Percentiles rank a stretch among this genome's conserved stretches.
These are phyloP conservation scores for Platanus orientalis DNA, from an alignment of 164 flowering plant genomes.

Conservation along the genomic window DNA sequence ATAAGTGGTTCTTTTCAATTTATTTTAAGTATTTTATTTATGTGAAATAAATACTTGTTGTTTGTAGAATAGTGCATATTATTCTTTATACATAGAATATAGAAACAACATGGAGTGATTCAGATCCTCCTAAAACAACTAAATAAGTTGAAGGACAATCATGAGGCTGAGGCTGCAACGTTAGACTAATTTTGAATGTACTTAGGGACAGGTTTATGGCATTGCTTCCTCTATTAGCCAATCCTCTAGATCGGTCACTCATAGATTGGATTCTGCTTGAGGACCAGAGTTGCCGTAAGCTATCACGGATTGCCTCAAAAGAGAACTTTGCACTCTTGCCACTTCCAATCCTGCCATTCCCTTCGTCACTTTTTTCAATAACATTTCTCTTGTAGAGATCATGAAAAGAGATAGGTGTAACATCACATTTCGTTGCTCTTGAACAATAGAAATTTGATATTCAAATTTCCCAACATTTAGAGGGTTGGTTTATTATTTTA, in stretches of 20 bases:
- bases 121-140: slow-evolving; percentile 23
- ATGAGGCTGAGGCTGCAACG: slow-evolving; percentile 23
- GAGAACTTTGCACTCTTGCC: background rate
- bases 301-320: slow-evolving; percentile 35
- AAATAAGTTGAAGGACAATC: background rate
- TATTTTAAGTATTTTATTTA: no score
- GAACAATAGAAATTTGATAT: no score
- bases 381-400: slow-evolving; percentile 43
- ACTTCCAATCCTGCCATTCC: background rate
- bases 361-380: slow-evolving; percentile 7
- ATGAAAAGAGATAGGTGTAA: slow-evolving; percentile 36
- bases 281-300: slow-evolving; percentile 24
- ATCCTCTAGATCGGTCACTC: slow-evolving; percentile 11
- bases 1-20: no score
- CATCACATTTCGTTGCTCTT: no score
- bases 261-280: background rate
- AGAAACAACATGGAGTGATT: no score
- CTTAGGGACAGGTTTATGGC: slow-evolving; percentile 18
- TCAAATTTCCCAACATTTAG: no score
- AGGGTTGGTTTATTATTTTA: no score
- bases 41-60: no score
- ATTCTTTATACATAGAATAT: no score
- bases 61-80: no score
- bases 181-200: slow-evolving; percentile 25
- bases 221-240: no score